Percentiles rank a stretch among this genome's conserved stretches.
Conservation (phyloP, 2,329 filamentous ascomycete species). For the Aspergillus bombycis region DNA sequence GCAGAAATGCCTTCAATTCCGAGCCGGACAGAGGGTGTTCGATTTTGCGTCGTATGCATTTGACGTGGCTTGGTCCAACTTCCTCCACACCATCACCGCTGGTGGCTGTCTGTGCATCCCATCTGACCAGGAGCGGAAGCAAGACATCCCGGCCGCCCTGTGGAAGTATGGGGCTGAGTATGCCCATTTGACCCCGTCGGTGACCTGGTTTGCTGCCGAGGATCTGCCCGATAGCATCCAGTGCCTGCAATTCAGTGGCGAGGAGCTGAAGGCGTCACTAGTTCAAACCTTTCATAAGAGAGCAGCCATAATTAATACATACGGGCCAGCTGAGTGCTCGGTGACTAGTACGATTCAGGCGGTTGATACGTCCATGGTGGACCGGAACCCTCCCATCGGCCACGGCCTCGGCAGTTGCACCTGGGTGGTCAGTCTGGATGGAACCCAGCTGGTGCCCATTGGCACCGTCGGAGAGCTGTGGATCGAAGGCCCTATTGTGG, state of each 20-base stretch:
- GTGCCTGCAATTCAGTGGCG: background rate
- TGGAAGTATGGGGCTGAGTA: constrained; percentile 49
- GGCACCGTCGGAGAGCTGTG: constrained; percentile 10
- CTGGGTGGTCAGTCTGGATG: constrained; percentile 6
- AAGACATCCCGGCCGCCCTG: constrained; percentile 50
- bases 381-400: background rate
- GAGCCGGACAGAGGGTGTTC: constrained; percentile 58
- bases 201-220: background rate
- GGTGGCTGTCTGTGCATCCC: constrained; percentile 61
- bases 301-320: background rate
- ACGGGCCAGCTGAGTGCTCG: constrained; percentile 15
- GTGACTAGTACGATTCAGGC: background rate
- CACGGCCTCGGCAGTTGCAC: background rate
- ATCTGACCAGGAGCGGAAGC: constrained; percentile 43
- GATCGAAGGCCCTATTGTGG: background rate
- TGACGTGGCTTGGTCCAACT: constrained; percentile 52
- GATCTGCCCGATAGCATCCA: background rate
- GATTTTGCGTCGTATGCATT: constrained; percentile 54
- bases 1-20: constrained; percentile 46
- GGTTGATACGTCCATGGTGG: background rate
- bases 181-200: background rate
- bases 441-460: constrained; percentile 4
- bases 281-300: background rate
- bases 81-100: constrained; percentile 52
- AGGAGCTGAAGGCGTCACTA: background rate